A percentile compares a stretch with the other conserved stretches of the same genome.
phyloP scores from a whole-genome alignment of 495 filamentous ascomycete genomes.

The Elaphomyces granulatus region DNA sequence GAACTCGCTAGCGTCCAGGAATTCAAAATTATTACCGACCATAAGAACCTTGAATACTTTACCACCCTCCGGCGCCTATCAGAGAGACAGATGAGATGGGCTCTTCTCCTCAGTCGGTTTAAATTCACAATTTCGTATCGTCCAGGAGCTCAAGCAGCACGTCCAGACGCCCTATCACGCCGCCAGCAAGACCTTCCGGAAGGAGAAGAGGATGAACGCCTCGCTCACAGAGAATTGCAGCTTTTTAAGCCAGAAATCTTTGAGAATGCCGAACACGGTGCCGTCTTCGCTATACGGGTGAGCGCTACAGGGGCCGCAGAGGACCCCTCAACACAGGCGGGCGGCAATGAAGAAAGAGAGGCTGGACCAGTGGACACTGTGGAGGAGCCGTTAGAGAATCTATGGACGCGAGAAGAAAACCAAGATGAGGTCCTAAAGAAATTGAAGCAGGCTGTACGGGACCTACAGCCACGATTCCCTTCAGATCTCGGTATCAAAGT shows the following conservation, averaged over 20 bases:
- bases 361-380: too few relatives aligned
- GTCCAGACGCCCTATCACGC: constrained; percentile 1
- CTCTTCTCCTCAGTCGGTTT: constrained; percentile 6
- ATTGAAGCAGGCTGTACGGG: not conserved
- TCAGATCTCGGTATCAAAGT: too few relatives aligned
- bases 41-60: constrained; percentile 22
- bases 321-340: too few relatives aligned
- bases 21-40: constrained; percentile 17
- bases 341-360: not conserved
- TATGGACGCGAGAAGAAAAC: too few relatives aligned
- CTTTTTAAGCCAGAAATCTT: not conserved
- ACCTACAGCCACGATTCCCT: not conserved
- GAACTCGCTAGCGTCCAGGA: constrained; percentile 11
- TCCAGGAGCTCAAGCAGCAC: not conserved
- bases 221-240: constrained; percentile 7
- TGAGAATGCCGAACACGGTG: not conserved
- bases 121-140: constrained; percentile 7
- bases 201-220: constrained; percentile 2
- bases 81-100: constrained; percentile 12
- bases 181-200: not conserved
- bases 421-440: too few relatives aligned
- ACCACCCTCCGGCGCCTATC: constrained; percentile 9
- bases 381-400: too few relatives aligned
- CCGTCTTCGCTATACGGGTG: too few relatives aligned
- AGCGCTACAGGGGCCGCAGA: too few relatives aligned